Evolutionary conservation across 345 rosid species (phyloP).

Genomic region (Boechera stricta): DNA sequence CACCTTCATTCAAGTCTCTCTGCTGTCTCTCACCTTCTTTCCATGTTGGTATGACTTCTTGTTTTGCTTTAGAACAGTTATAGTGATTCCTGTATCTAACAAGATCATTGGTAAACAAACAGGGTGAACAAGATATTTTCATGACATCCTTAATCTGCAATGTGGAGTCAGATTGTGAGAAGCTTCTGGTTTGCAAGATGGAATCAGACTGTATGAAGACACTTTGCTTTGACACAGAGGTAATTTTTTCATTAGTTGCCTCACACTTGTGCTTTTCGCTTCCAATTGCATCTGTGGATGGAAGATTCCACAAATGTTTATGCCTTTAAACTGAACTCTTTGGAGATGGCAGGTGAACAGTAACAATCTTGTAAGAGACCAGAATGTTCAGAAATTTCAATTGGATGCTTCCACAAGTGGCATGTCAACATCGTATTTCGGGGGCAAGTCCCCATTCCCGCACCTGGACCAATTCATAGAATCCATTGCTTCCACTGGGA

Average conservation of each 20-base stretch:
- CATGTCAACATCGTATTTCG: constrained; percentile 52
- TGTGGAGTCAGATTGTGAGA: constrained; percentile 75
- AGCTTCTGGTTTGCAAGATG: constrained; percentile 87
- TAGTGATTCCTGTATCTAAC: constrained; percentile 37
- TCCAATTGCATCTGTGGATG: constrained; percentile 9
- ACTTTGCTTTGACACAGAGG: constrained; percentile 92
- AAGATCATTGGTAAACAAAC: constrained; percentile 36
- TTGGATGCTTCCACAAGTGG: constrained; percentile 49
- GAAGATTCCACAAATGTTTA: neutral
- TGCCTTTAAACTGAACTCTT: constrained; percentile 25
- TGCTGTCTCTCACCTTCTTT: constrained; percentile 2
- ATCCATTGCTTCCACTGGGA: constrained; percentile 69
- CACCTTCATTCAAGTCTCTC: constrained; percentile 22
- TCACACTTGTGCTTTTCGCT: neutral
- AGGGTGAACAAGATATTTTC: constrained; percentile 85
- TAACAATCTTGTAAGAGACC: constrained; percentile 48
- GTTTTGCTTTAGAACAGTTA: constrained; percentile 6
- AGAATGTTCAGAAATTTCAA: constrained; percentile 45
- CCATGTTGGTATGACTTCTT: neutral
- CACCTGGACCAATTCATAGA: constrained; percentile 78
- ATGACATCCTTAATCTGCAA: constrained; percentile 92
- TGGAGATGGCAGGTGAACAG: constrained; percentile 57
- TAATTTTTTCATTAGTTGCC: constrained; percentile 41
- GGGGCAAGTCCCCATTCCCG: constrained; percentile 85
- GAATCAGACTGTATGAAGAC: constrained; percentile 88